Evolutionary conservation across 1,284 basidiomycete species (phyloP).

Genomic region (Meira nashicola): DNA sequence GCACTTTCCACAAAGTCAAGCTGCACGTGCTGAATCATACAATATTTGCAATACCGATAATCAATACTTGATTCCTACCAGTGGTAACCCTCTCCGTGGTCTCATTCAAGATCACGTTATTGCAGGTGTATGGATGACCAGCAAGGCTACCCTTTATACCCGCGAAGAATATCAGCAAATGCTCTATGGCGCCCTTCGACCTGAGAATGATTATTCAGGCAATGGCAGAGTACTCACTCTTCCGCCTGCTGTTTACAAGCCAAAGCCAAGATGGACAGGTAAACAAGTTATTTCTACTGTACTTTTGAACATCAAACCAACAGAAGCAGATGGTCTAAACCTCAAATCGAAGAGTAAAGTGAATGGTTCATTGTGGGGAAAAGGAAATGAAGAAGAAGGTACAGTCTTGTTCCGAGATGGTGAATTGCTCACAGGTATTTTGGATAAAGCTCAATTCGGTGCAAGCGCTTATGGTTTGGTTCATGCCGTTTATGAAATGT

Average conservation of each 20-base stretch:
- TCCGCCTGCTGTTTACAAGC: constrained; percentile 88
- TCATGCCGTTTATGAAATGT: constrained; percentile 98
- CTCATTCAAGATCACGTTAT: constrained; percentile 99
- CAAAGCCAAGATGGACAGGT: constrained; percentile 87
- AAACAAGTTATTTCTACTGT: constrained; percentile 79
- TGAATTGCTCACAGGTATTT: constrained; percentile 82
- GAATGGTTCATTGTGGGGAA: constrained; percentile 71
- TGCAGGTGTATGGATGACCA: constrained; percentile 98
- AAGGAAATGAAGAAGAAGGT: constrained; percentile 64
- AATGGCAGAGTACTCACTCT: constrained; percentile 71
- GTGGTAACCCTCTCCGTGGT: constrained; percentile 93
- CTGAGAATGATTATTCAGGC: constrained; percentile 72
- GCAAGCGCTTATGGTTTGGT: constrained; percentile 93
- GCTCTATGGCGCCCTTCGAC: constrained; percentile 86
- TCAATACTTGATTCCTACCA: constrained; percentile 96
- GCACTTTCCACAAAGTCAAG: constrained; percentile 92
- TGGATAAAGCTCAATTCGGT: constrained; percentile 97
- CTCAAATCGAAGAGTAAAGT: constrained; percentile 80
- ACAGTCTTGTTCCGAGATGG: constrained; percentile 87
- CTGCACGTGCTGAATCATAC: constrained; percentile 75
- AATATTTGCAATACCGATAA: constrained; percentile 94
- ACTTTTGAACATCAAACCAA: constrained; percentile 74
- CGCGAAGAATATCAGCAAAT: constrained; percentile 96
- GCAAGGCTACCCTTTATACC: constrained; percentile 87
- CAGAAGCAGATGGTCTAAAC: constrained; percentile 75